Percentiles rank a stretch among this genome's conserved stretches.
Conservation (phyloP, 2,329 filamentous ascomycete genomes). For the Elsinoe australis region DNA sequence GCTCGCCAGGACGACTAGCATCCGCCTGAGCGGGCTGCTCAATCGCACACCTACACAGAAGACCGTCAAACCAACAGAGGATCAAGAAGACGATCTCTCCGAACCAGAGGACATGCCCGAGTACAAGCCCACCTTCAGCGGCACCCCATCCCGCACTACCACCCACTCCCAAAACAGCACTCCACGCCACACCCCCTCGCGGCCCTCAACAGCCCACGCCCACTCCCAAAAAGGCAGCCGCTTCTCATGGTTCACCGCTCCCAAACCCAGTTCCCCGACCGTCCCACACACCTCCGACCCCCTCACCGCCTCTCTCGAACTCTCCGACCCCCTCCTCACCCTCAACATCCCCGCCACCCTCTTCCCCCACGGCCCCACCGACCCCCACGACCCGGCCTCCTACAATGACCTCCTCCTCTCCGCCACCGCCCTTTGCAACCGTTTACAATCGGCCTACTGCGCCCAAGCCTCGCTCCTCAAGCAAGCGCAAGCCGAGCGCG, state of each 20-base stretch:
- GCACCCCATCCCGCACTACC: conserved; percentile 16
- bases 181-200: conserved; percentile 10
- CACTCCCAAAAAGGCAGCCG: conserved; percentile 3
- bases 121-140: conserved; percentile 30
- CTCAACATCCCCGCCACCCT: conserved; percentile 48
- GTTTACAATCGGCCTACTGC: conserved; percentile 51
- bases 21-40: conserved; percentile 17
- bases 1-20: conserved; percentile 17
- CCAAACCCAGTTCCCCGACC: conserved; percentile 17
- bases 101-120: conserved; percentile 31
- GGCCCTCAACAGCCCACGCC: conserved; percentile 16
- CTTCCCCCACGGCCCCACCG: conserved; percentile 45
- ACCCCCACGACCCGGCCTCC: conserved; percentile 45
- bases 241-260: conserved; percentile 29
- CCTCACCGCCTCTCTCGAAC: conserved; percentile 9
- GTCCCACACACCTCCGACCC: conserved; percentile 17
- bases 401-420: conserved; percentile 51
- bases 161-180: background rate
- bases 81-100: conserved; percentile 23
- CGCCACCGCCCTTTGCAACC: conserved; percentile 47
- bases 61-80: conserved; percentile 13
- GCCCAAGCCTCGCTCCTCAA: conserved; percentile 44
- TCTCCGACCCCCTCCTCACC: conserved; percentile 45
- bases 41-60: conserved; percentile 16
- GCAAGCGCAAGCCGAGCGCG: conserved; percentile 47